Evolutionary conservation across 2,329 filamentous ascomycete species (phyloP).

Genomic region (Colletotrichum paranaense): DNA sequence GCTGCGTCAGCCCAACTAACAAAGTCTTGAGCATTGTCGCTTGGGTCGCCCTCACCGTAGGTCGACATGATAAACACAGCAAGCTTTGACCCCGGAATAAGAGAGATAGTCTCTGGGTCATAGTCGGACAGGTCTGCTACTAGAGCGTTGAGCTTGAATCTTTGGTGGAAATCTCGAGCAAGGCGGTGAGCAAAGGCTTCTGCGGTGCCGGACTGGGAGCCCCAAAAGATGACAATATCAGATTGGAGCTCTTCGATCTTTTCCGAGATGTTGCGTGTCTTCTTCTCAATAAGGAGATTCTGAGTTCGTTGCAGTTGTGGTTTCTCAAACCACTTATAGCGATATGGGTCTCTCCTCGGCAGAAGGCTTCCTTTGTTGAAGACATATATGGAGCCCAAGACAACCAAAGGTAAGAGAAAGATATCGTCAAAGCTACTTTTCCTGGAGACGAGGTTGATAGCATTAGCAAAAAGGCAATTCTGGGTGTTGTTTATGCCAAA

Average conservation of each 20-base stretch:
- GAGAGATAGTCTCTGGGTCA: constrained; percentile 51
- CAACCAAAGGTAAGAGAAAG: constrained; percentile 38
- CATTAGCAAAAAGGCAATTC: too few relatives aligned
- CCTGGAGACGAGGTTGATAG: too few relatives aligned
- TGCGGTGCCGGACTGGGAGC: constrained; percentile 60
- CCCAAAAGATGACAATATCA: constrained; percentile 54
- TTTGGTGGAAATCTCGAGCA: constrained; percentile 50
- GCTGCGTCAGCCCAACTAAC: constrained; percentile 42
- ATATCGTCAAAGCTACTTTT: too few relatives aligned
- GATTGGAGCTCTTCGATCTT: constrained; percentile 45
- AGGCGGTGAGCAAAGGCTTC: constrained; percentile 54
- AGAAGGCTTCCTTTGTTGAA: constrained; percentile 57
- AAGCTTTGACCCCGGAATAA: constrained; percentile 40
- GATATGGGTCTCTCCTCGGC: constrained; percentile 60
- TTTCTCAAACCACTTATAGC: constrained; percentile 59
- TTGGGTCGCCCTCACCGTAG: constrained; percentile 54
- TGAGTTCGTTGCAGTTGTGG: constrained; percentile 49
- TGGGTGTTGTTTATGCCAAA: too few relatives aligned
- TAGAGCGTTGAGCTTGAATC: constrained; percentile 52
- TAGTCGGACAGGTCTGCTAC: constrained; percentile 59
- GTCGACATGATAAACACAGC: constrained; percentile 51
- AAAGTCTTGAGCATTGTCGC: constrained; percentile 48
- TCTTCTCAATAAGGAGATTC: constrained; percentile 40
- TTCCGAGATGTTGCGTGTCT: constrained; percentile 57
- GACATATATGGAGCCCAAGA: constrained; percentile 44